Conservation (phyloP, 2,329 filamentous ascomycete species). For the Pestalotiopsis sp. region DNA sequence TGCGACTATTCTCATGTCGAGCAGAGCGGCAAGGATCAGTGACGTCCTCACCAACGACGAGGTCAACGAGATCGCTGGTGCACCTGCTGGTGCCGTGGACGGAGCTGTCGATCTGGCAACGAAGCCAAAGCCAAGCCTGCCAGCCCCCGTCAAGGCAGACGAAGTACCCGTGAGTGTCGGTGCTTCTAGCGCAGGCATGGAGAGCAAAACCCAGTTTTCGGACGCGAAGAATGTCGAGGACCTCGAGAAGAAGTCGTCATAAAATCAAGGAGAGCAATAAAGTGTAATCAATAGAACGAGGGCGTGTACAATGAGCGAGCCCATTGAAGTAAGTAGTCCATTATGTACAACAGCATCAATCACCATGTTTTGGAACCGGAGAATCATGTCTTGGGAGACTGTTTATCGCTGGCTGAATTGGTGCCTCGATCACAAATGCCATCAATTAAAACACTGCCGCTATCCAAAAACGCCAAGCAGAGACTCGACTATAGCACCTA, state of each 20-base stretch:
- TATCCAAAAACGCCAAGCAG: not conserved
- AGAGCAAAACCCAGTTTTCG: conserved; percentile 70
- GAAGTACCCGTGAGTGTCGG: conserved; percentile 49
- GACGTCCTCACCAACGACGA: conserved; percentile 79
- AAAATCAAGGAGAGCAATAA: not conserved
- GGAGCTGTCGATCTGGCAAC: conserved; percentile 55
- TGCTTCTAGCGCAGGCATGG: conserved; percentile 57
- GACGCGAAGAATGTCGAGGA: conserved; percentile 61
- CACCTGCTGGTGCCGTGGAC: conserved; percentile 71
- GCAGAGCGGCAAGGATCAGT: conserved; percentile 75
- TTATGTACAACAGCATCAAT: conserved; percentile 6
- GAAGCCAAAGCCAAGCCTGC: conserved; percentile 36
- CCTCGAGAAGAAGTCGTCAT: conserved; percentile 37
- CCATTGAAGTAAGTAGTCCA: not conserved
- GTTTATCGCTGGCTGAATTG: not conserved
- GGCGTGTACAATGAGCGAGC: not conserved
- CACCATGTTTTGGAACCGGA: not conserved
- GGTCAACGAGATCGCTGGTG: conserved; percentile 87
- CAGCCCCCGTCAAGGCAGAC: conserved; percentile 31
- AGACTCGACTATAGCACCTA: not conserved
- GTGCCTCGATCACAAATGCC: not conserved
- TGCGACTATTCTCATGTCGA: conserved; percentile 83
- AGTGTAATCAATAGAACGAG: not conserved
- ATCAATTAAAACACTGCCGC: not conserved
- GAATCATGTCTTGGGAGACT: not conserved